A percentile compares a stretch with the other conserved stretches of the same genome.
Evolutionary conservation across 768 basidiomycete genomes (phyloP).

Genomic region (Leucocoprinus leucothites): DNA sequence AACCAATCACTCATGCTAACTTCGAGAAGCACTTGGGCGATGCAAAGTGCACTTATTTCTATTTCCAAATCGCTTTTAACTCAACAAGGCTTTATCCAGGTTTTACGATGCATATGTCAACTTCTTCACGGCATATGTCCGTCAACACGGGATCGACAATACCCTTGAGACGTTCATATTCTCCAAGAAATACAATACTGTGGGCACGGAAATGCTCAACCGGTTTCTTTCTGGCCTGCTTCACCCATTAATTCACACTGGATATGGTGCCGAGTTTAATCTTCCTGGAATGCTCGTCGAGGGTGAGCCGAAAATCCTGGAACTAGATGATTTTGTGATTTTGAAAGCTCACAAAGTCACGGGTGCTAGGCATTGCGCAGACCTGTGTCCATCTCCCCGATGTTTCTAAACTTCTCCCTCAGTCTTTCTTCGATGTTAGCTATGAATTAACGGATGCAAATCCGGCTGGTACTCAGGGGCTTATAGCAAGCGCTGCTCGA

Average conservation of each 20-base stretch:
- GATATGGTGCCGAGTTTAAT: slow-evolving; percentile 61
- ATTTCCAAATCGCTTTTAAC: neutral
- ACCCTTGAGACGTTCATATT: slow-evolving; percentile 63
- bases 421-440: slow-evolving; percentile 21
- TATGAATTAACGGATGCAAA: neutral
- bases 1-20: slow-evolving; percentile 41
- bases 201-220: slow-evolving; percentile 44
- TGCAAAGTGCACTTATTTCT: slow-evolving; percentile 35
- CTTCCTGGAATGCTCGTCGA: slow-evolving; percentile 59
- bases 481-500: neutral
- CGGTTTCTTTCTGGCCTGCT: slow-evolving; percentile 54
- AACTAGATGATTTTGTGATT: too few species aligned
- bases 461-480: neutral
- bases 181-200: slow-evolving; percentile 46
- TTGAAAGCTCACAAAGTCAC: too few species aligned
- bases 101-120: slow-evolving; percentile 55
- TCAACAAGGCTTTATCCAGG: slow-evolving; percentile 26
- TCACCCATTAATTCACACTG: slow-evolving; percentile 64
- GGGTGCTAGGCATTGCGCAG: slow-evolving; percentile 49
- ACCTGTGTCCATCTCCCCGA: slow-evolving; percentile 42
- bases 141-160: slow-evolving; percentile 38
- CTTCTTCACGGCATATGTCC: slow-evolving; percentile 47
- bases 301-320: slow-evolving; percentile 49
- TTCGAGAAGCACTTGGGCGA: slow-evolving; percentile 57
- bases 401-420: slow-evolving; percentile 21